phyloP scores from a whole-genome alignment of 306 rosid genomes.

The Oxytropis ochrocephala region DNA sequence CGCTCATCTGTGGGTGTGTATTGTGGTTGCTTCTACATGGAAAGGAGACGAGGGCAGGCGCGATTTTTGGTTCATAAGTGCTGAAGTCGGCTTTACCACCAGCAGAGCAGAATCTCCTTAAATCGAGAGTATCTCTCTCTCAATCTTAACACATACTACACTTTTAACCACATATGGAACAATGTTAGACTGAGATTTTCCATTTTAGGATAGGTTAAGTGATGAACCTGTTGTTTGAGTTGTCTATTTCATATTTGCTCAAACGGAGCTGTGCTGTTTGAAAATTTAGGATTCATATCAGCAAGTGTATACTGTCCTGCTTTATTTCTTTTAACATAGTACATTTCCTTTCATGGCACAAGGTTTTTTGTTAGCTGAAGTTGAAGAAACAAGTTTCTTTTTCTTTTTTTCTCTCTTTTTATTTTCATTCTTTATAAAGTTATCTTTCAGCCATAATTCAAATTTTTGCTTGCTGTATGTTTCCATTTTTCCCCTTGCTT shows the following conservation, averaged over 20 bases:
- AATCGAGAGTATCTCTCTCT: constrained; percentile 48
- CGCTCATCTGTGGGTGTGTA: constrained; percentile 45
- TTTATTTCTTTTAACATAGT: not conserved
- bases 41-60: constrained; percentile 64
- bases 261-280: constrained; percentile 1
- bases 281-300: not conserved
- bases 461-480: constrained; percentile 18
- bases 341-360: not conserved
- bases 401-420: constrained; percentile 14
- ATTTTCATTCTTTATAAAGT: constrained; percentile 10
- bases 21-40: constrained; percentile 77
- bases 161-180: constrained; percentile 14
- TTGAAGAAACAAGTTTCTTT: not conserved
- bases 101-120: constrained; percentile 67
- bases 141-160: constrained; percentile 12
- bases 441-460: not conserved
- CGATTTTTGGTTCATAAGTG: constrained; percentile 60
- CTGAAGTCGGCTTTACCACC: constrained; percentile 95
- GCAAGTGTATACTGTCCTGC: not conserved
- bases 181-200: not conserved
- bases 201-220: not conserved
- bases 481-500: constrained; percentile 3
- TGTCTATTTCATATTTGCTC: not conserved
- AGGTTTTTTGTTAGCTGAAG: not conserved
- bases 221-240: constrained; percentile 5